phyloP scores from a whole-genome alignment of 495 filamentous ascomycete species.

The Beverwykella pulmonaria region DNA sequence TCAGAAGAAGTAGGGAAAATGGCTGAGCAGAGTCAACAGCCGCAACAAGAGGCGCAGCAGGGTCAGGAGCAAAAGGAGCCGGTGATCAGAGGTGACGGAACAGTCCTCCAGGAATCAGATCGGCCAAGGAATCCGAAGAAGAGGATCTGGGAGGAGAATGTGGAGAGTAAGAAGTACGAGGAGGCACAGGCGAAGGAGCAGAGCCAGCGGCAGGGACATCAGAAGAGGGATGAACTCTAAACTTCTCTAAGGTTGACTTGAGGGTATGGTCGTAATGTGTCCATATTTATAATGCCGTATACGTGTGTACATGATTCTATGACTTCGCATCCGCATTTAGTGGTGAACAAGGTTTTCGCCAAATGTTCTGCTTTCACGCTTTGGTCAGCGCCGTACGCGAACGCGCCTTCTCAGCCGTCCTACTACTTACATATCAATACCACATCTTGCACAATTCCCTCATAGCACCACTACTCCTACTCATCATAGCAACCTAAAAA shows the following conservation, averaged over 20 bases:
- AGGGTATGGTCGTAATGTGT: background rate
- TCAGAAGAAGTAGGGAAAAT: conserved; percentile 60
- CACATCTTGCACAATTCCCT: too few species aligned
- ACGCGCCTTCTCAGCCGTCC: too few species aligned
- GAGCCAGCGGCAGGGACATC: background rate
- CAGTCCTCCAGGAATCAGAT: conserved; percentile 42
- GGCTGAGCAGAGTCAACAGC: conserved; percentile 55
- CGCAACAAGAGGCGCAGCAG: conserved; percentile 15
- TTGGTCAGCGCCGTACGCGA: too few species aligned
- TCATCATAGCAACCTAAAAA: too few species aligned
- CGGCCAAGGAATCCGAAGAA: conserved; percentile 73
- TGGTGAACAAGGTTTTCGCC: too few species aligned
- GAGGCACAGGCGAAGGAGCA: conserved; percentile 27
- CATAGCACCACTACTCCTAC: too few species aligned
- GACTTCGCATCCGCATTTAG: background rate
- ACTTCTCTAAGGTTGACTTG: background rate
- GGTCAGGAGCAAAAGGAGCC: conserved; percentile 42
- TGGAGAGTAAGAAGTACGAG: conserved; percentile 41
- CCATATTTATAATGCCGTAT: background rate
- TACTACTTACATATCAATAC: too few species aligned
- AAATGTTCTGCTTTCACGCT: too few species aligned
- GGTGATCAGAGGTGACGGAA: conserved; percentile 47
- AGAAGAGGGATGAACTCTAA: conserved; percentile 17
- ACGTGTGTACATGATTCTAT: background rate
- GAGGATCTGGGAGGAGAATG: conserved; percentile 76